Conservation (phyloP, 139 green algal species). For the Asterochloris sp. region DNA sequence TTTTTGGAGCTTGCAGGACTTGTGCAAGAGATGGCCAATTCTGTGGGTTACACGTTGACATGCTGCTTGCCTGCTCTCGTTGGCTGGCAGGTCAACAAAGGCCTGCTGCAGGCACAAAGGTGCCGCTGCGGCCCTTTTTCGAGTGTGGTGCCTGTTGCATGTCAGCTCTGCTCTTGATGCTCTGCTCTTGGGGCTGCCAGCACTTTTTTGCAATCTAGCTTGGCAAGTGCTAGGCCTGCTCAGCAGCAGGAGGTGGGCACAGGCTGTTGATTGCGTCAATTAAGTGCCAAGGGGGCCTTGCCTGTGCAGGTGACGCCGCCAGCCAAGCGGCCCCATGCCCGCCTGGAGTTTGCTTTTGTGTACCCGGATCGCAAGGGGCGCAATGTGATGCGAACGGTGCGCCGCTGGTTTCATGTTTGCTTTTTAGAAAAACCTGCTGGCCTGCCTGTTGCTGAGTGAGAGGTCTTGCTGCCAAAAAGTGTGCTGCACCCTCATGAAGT, state of each 20-base stretch:
- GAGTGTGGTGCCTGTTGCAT: neutral
- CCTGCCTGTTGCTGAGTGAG: neutral
- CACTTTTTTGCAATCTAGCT: too few relatives aligned
- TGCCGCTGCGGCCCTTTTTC: neutral
- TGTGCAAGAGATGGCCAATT: too few relatives aligned
- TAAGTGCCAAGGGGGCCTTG: too few relatives aligned
- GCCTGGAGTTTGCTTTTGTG: slow-evolving; percentile 84
- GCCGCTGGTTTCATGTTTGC: neutral
- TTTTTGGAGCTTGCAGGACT: too few relatives aligned
- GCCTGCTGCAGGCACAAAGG: too few relatives aligned
- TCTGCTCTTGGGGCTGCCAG: neutral
- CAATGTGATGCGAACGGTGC: slow-evolving; percentile 84
- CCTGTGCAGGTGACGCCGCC: slow-evolving; percentile 25
- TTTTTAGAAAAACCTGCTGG: too few relatives aligned
- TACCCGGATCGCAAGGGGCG: slow-evolving; percentile 84
- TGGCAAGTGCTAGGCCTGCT: too few relatives aligned
- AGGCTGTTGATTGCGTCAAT: too few relatives aligned
- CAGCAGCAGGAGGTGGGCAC: too few relatives aligned
- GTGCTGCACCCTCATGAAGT: neutral
- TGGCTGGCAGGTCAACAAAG: too few relatives aligned
- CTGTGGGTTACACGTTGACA: too few relatives aligned
- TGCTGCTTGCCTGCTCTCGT: too few relatives aligned
- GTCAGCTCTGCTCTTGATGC: neutral
- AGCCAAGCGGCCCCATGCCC: slow-evolving; percentile 35
- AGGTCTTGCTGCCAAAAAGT: neutral